Evolutionary conservation across 1,139 yeast genomes (phyloP).

Genomic region (Saccharomyces pastorianus): DNA sequence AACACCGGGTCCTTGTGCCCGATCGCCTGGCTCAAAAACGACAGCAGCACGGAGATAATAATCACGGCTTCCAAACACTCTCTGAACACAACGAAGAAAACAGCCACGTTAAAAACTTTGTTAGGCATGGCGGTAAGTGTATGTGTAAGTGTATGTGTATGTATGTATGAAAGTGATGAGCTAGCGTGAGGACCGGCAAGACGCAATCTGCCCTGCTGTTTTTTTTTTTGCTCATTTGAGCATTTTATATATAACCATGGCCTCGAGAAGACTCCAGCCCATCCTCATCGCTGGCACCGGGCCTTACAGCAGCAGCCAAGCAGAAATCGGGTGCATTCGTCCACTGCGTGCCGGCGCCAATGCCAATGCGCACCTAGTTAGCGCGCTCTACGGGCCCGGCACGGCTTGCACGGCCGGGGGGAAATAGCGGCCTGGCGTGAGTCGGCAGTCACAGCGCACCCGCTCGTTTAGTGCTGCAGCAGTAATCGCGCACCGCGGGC

Average conservation of each 20-base stretch:
- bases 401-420: background rate
- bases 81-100: constrained; percentile 78
- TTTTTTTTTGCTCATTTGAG: background rate
- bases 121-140: constrained; percentile 10
- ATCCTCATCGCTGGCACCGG: background rate
- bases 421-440: background rate
- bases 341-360: background rate
- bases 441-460: background rate
- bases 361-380: background rate
- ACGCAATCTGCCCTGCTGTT: background rate
- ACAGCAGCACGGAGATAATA: constrained; percentile 73
- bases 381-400: background rate
- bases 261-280: background rate
- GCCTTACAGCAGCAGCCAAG: background rate
- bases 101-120: constrained; percentile 40
- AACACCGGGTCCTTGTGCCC: constrained; percentile 29
- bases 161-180: background rate
- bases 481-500: background rate
- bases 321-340: background rate
- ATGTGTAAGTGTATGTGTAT: background rate
- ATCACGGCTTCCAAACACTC: constrained; percentile 86
- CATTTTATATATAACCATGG: background rate
- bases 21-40: constrained; percentile 61
- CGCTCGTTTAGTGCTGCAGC: background rate
- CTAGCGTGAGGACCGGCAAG: background rate